Evolutionary conservation across 1,284 basidiomycete species (phyloP), one percentile per base, ranked within the genome.

Genomic region (Tilletia caries): DNA sequence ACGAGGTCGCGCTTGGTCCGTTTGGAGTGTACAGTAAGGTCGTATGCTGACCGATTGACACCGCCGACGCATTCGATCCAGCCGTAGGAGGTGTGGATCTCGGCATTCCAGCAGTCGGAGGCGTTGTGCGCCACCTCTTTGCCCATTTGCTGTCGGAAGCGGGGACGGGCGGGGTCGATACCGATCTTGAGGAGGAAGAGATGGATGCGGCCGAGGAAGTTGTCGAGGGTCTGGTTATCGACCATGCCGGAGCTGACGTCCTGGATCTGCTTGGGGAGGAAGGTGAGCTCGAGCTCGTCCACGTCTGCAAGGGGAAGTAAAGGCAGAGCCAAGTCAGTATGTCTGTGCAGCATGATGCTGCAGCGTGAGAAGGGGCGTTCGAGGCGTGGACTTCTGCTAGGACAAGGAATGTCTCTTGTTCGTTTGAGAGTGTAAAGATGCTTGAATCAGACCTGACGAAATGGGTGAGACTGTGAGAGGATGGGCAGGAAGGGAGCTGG

Each of bases 51-150:
- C 68, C 96, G 91, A 85, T 99, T 96, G 62, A 95, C 95, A 85
- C 96, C 98, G n/a, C 95, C 96, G 66, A 98, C 95, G 84, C 95
- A 98, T 86, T 98, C 96, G 72, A 93, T 95, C 96, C 96, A 98
- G 66, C 95, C 95, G 78, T 90, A 91, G 64, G 92, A 91, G 68
- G 92, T 95, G 79, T 94, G 88, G 75, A 98, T 97, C 86, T 98
- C 95, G 70, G 95, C 95, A 83, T 98, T 95, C 95, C 95, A 99
- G 85, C 95, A 98, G 86, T 98, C 95, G 37, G 93, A 89, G 70
- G 95, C 95, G 84, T 98, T 98, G 85, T 98, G 95, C 0, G 95
- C 95, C 96, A 98, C 98, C 86, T 98, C 95, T 85, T 92, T 93
- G 71, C 85, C 88, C 94, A 97, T 97, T 85, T 97, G 95, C 84